Base-by-base conservation (phyloP, 2,329 filamentous ascomycete genomes). In the Aspergillus novoparasiticus region DNA sequence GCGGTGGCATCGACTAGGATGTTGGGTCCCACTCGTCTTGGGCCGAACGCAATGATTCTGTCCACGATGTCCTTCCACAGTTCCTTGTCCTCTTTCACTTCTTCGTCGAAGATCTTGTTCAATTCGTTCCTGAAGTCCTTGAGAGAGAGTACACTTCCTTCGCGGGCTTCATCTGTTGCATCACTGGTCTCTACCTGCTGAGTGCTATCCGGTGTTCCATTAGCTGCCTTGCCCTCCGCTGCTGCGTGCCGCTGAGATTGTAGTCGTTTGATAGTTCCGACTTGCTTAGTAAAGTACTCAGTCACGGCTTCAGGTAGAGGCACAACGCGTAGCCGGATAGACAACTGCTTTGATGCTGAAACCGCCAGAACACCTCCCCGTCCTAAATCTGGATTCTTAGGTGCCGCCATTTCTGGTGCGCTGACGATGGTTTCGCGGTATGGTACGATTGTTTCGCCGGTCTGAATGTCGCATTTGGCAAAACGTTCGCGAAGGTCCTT, bases 401-500 rank as follows among this genome's bases (percentile, higher is more conserved):
- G 91, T 1, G 93, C 89, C 28, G 93, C 89, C 95, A 99, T 99
- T 78, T 99, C 95, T 43, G 93, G 87, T 0, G 90, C 91, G 30
- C 87, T 86, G 46, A 97, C 89, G 63, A 96, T 97, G 0, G 93
- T 95, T 80, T 99, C 95, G 61, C 94, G 86, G 78, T 97, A 99
- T 0, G 95, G 95, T 16, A 99, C 95, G 65, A 99, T 98, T 1
- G 95, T 92, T 50, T 92, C 92, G 61, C 95, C 94, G 32, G 92
- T 92, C 74, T 98, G 94, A 58, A 99, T 94, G 69, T 98, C 94
- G 74, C 96, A 98, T 67, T 88, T 90, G 6, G 95, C 94, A 74
- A 97, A 99, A 6, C 95, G 86, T 75, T 99, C 95, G 65, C 93
- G 87, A 30, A 99, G 83, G 81, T 99, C 95, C 59, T 95, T 97